These are phyloP conservation scores for Penicillium crustosum DNA, from an alignment of 2,329 filamentous ascomycete species.

Conservation along the genomic window DNA sequence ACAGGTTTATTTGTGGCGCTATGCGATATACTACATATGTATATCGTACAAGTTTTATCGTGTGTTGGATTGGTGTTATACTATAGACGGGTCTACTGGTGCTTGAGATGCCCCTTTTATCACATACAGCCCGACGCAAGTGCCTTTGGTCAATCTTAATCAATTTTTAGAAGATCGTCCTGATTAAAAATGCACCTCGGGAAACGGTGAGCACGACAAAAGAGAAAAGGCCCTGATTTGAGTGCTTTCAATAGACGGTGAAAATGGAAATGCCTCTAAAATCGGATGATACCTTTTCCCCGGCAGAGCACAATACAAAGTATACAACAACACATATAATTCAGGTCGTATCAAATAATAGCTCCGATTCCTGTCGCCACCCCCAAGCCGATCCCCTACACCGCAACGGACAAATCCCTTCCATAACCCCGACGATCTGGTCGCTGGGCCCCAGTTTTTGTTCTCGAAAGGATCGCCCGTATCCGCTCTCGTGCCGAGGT, in stretches of 20 bases:
- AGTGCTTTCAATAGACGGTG: neutral
- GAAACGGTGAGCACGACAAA: neutral
- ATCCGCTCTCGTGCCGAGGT: slow-evolving; percentile 14
- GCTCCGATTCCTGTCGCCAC: slow-evolving; percentile 3
- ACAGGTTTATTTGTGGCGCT: neutral
- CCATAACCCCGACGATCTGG: slow-evolving; percentile 14
- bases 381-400: neutral
- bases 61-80: neutral
- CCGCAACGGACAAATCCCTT: slow-evolving; percentile 4
- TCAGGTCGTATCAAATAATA: neutral
- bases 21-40: neutral
- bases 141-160: neutral
- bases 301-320: neutral
- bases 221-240: neutral
- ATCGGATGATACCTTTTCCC: neutral
- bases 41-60: neutral
- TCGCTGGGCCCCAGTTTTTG: slow-evolving; percentile 5
- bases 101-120: neutral
- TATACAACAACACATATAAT: neutral
- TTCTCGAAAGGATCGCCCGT: slow-evolving; percentile 13
- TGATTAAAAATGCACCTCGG: neutral
- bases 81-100: neutral
- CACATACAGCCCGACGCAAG: neutral
- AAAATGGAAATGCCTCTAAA: neutral
- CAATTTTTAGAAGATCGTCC: slow-evolving; percentile 1